These are phyloP conservation scores for Fusarium lyarnte DNA, from an alignment of 2,329 filamentous ascomycete species.

Conservation along the genomic window DNA sequence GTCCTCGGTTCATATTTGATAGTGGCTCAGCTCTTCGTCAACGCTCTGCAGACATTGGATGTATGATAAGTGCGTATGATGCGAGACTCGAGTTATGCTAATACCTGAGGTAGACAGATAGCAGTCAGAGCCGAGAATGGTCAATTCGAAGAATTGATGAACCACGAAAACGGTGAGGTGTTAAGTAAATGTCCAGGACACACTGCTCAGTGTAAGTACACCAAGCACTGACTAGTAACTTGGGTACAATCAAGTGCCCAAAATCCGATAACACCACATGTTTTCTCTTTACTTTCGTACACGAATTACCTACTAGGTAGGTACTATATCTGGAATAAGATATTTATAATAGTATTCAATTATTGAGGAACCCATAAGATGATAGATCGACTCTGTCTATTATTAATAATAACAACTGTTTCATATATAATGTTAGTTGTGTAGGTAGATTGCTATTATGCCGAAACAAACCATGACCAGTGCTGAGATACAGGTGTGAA, in stretches of 20 bases:
- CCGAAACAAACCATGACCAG: neutral
- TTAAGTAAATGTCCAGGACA: neutral
- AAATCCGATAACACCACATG: neutral
- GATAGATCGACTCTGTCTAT: neutral
- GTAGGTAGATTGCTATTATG: neutral
- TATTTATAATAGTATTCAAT: neutral
- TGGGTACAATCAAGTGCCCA: neutral
- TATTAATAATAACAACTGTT: neutral
- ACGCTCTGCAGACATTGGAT: neutral
- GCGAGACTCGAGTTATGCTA: neutral
- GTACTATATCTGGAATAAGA: neutral
- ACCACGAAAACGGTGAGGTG: neutral
- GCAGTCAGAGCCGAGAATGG: neutral
- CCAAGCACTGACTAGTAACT: neutral
- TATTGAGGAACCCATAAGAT: neutral
- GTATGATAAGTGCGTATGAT: neutral
- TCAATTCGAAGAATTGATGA: neutral
- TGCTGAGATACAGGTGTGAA: neutral
- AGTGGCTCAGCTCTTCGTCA: slow-evolving; percentile 14
- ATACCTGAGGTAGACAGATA: neutral
- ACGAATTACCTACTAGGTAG: neutral
- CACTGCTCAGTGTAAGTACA: neutral
- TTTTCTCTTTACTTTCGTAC: neutral
- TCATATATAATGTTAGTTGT: neutral
- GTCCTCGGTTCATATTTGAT: neutral